Conservation (phyloP, 192 early-diverging fungal genomes). For the Chytriomyces sp. region DNA sequence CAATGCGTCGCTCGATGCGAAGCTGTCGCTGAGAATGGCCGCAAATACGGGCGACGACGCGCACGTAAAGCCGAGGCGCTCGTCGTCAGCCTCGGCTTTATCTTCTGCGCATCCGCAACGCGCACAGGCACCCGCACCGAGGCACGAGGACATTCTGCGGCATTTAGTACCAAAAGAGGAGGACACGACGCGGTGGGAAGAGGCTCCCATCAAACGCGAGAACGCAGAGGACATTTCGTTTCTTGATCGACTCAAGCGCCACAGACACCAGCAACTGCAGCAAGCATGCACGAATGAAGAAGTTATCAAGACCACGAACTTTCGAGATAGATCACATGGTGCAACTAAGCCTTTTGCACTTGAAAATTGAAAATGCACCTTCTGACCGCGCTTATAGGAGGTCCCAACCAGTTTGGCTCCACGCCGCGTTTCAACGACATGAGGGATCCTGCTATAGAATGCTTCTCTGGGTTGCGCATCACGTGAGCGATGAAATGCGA, state of each 20-base stretch:
- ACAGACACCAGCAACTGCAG: neutral
- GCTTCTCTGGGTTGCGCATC: slow-evolving; percentile 15
- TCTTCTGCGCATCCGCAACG: neutral
- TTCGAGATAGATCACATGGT: slow-evolving; percentile 5
- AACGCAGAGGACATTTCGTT: neutral
- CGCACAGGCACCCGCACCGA: neutral
- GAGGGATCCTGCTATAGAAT: slow-evolving; percentile 10
- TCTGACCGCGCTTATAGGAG: neutral
- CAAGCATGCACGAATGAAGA: neutral
- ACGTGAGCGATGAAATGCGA: neutral
- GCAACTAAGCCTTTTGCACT: neutral
- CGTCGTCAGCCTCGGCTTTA: too few species aligned
- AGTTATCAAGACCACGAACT: neutral
- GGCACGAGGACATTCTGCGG: neutral
- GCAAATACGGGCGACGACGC: too few species aligned
- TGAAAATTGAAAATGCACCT: neutral
- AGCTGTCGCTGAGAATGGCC: too few species aligned
- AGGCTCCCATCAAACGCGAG: neutral
- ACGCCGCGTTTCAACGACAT: neutral
- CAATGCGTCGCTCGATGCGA: too few species aligned
- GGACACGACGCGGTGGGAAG: neutral
- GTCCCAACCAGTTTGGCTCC: neutral
- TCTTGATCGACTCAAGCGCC: neutral
- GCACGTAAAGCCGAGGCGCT: too few species aligned
- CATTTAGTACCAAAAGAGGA: neutral